phyloP scores from a whole-genome alignment of 23 red algal species.

The Gracilaria gracilis region DNA sequence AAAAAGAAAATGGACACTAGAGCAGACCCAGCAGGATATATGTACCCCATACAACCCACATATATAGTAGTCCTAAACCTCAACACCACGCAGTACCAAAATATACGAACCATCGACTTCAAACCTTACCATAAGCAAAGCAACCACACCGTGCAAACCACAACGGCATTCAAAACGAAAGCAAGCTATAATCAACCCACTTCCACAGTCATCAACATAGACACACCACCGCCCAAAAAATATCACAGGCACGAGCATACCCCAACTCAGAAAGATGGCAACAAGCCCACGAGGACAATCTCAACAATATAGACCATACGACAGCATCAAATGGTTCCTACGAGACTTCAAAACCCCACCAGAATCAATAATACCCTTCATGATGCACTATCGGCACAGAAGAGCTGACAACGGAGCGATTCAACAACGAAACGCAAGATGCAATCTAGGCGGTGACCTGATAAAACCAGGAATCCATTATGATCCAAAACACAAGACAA shows the following conservation, averaged over 20 bases:
- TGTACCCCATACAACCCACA: not conserved
- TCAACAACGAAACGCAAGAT: constrained; percentile 34
- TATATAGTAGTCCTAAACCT: constrained; percentile 12
- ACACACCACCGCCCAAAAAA: not conserved
- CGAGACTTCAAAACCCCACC: not conserved
- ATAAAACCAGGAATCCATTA: constrained; percentile 63
- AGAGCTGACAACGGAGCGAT: constrained; percentile 10
- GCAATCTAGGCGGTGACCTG: constrained; percentile 40
- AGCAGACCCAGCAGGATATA: constrained; percentile 11
- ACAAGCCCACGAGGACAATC: constrained; percentile 15
- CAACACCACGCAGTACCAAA: constrained; percentile 1
- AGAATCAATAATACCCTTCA: constrained; percentile 21
- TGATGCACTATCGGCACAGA: constrained; percentile 38
- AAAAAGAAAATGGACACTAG: constrained; percentile 27
- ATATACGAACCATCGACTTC: constrained; percentile 37
- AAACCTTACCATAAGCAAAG: constrained; percentile 7
- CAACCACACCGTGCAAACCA: not conserved
- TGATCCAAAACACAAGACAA: constrained; percentile 35
- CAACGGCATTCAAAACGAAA: not conserved
- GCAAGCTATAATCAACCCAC: not conserved
- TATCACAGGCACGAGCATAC: not conserved
- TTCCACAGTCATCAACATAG: not conserved
- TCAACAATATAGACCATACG: constrained; percentile 6
- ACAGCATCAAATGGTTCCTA: constrained; percentile 21
- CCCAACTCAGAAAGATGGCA: constrained; percentile 13